These are phyloP conservation scores for Xylariaceae sp. DNA, from an alignment of 2,329 filamentous ascomycete genomes.

Conservation along the genomic window DNA sequence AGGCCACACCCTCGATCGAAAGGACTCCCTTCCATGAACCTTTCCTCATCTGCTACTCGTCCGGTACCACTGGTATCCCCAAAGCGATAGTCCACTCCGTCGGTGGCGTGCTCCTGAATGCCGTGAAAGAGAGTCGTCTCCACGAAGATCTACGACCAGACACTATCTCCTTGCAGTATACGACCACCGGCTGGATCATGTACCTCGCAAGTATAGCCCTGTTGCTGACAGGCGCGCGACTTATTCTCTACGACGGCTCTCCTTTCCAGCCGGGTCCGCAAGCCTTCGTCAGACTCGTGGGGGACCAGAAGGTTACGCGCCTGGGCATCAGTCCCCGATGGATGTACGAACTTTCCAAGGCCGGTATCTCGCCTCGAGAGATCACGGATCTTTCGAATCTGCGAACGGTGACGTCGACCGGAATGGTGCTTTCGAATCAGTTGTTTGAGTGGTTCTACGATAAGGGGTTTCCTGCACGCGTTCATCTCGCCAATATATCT, in stretches of 20 bases:
- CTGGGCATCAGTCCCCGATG: conserved; percentile 73
- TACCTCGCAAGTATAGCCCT: conserved; percentile 59
- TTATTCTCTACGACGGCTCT: conserved; percentile 76
- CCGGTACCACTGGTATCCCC: conserved; percentile 75
- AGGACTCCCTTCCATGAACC: conserved; percentile 67
- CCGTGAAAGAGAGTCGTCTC: conserved; percentile 53
- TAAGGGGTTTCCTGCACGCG: conserved; percentile 58
- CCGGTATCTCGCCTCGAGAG: conserved; percentile 55
- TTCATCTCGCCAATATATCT: conserved; percentile 68
- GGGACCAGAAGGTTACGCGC: conserved; percentile 61
- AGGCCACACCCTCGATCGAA: conserved; percentile 46
- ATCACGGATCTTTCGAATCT: conserved; percentile 59
- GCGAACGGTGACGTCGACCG: conserved; percentile 62
- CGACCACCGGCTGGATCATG: conserved; percentile 85
- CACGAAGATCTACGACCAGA: conserved; percentile 40
- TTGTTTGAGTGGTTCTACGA: conserved; percentile 78
- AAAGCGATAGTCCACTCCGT: conserved; percentile 81
- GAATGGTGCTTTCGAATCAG: conserved; percentile 74
- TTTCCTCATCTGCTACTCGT: conserved; percentile 72
- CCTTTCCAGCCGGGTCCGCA: conserved; percentile 67
- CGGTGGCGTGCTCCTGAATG: conserved; percentile 55
- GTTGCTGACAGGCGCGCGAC: conserved; percentile 55
- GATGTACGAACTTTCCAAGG: conserved; percentile 66
- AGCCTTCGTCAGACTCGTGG: conserved; percentile 58
- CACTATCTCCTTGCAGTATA: conserved; percentile 50